Evolutionary conservation across 2,329 filamentous ascomycete genomes (phyloP).

Genomic region (Fusarium pseudoanthophilum): DNA sequence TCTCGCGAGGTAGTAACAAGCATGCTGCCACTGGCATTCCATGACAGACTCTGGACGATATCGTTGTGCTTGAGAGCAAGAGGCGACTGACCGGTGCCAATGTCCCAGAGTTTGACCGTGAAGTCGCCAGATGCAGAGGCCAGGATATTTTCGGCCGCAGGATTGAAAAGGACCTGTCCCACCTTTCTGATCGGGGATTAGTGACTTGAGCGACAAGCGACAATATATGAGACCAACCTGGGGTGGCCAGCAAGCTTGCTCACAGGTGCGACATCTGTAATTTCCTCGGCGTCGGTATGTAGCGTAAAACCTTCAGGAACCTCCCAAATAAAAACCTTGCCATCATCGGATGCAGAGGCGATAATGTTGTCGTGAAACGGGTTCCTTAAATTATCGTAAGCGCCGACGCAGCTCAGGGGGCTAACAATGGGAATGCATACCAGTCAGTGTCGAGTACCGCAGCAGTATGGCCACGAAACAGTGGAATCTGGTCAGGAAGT

Average conservation of each 20-base stretch:
- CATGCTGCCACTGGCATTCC: conserved; percentile 89
- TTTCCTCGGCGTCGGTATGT: conserved; percentile 85
- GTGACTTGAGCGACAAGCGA: conserved; percentile 8
- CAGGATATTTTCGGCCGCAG: conserved; percentile 92
- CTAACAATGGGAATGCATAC: conserved; percentile 59
- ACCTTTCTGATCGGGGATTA: conserved; percentile 77
- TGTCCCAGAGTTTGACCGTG: conserved; percentile 95
- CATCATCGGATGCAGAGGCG: conserved; percentile 94
- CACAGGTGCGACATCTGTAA: conserved; percentile 81
- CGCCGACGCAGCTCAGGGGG: conserved; percentile 10
- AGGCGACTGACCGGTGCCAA: conserved; percentile 79
- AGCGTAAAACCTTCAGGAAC: conserved; percentile 90
- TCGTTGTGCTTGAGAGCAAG: conserved; percentile 86
- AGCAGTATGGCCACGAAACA: conserved; percentile 96
- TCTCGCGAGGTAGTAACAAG: conserved; percentile 94
- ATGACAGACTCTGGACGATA: conserved; percentile 94
- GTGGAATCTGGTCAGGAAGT: conserved; percentile 88
- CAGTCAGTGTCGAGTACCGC: conserved; percentile 98
- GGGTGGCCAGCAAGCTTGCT: conserved; percentile 88
- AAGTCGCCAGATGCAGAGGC: conserved; percentile 96
- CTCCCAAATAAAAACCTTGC: conserved; percentile 96
- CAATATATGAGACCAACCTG: conserved; percentile 64
- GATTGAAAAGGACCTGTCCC: conserved; percentile 97
- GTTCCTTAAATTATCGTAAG: conserved; percentile 68
- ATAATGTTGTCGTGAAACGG: conserved; percentile 95